Conservation (phyloP, 140 eudicot species). For the Bidens hawaiensis region DNA sequence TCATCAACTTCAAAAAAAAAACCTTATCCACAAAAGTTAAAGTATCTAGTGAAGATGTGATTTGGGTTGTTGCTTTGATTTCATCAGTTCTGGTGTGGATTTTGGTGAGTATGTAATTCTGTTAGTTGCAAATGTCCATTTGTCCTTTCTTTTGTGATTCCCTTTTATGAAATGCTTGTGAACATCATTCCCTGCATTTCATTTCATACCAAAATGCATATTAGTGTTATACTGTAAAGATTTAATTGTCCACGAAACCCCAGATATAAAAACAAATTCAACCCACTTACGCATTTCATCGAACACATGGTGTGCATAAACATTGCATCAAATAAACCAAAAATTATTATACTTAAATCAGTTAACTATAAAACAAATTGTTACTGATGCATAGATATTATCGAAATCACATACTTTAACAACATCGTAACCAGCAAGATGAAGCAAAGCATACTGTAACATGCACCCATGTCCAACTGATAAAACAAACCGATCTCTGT, state of each 20-base stretch:
- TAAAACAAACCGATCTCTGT: constrained; percentile 87
- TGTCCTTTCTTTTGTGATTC: no score
- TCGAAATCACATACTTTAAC: constrained; percentile 42
- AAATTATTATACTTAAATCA: background rate
- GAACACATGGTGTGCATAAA: constrained; percentile 10
- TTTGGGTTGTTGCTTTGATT: no score
- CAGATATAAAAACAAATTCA: constrained; percentile 32
- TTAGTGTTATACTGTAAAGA: no score
- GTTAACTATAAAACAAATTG: background rate
- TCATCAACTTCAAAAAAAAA: no score
- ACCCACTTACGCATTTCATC: constrained; percentile 14
- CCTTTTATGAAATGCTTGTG: no score
- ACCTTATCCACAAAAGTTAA: no score
- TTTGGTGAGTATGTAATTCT: no score
- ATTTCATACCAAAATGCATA: no score
- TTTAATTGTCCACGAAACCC: background rate
- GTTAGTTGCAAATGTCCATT: no score
- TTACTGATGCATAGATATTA: constrained; percentile 5
- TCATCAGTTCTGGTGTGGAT: no score
- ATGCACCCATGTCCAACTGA: constrained; percentile 99
- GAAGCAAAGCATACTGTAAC: constrained; percentile 97
- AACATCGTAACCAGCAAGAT: constrained; percentile 86
- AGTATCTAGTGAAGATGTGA: no score
- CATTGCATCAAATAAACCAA: background rate
- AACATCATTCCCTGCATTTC: no score